Evolutionary conservation across 768 basidiomycete genomes (phyloP).

Genomic region (Pisolithus albus): DNA sequence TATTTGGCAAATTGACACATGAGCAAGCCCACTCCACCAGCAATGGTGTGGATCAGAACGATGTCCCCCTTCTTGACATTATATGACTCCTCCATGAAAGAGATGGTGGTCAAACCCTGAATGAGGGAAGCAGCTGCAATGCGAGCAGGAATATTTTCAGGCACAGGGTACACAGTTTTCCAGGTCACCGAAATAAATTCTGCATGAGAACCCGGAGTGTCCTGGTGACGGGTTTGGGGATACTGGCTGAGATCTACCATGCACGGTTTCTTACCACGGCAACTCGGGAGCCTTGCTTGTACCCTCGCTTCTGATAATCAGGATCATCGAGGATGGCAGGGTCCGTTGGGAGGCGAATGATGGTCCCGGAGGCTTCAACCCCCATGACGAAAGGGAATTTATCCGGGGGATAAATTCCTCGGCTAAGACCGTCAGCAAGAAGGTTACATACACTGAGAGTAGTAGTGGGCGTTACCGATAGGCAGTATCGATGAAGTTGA

Average conservation of each 20-base stretch:
- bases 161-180: conserved; percentile 58
- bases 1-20: conserved; percentile 62
- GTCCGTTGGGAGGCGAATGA: conserved; percentile 71
- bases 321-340: conserved; percentile 49
- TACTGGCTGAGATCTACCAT: background rate
- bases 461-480: conserved; percentile 44
- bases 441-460: background rate
- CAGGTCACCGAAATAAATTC: conserved; percentile 67
- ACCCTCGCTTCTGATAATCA: conserved; percentile 58
- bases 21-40: conserved; percentile 78
- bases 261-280: conserved; percentile 46
- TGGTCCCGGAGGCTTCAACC: conserved; percentile 69
- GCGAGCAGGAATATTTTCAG: conserved; percentile 51
- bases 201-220: conserved; percentile 48
- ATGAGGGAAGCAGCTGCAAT: conserved; percentile 61
- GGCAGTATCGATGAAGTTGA: conserved; percentile 89
- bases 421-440: conserved; percentile 26
- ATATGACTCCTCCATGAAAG: conserved; percentile 81
- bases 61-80: conserved; percentile 72
- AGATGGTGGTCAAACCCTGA: conserved; percentile 74
- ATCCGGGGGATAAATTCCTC: conserved; percentile 57
- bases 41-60: conserved; percentile 84
- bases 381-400: conserved; percentile 66
- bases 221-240: conserved; percentile 26
- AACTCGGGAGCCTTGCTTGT: conserved; percentile 64